Evolutionary conservation across 1,284 basidiomycete species (phyloP).

Genomic region (Heterobasidion occidentale): DNA sequence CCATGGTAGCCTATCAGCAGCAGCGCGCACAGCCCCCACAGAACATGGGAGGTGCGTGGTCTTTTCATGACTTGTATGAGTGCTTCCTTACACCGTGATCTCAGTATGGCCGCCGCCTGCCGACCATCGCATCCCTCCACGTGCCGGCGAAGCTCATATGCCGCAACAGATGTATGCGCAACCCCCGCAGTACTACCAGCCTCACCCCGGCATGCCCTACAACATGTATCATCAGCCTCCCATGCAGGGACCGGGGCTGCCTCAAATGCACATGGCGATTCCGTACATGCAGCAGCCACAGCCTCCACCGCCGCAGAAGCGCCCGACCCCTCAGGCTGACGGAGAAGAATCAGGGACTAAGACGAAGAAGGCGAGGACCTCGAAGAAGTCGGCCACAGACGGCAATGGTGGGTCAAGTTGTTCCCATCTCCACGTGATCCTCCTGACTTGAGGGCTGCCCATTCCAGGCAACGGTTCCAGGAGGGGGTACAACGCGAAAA

Average conservation of each 20-base stretch:
- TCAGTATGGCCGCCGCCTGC: slow-evolving; percentile 41
- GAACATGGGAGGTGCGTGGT: slow-evolving; percentile 5
- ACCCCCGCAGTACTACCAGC: slow-evolving; percentile 13
- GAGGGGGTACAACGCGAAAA: slow-evolving; percentile 59
- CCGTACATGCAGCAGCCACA: background rate
- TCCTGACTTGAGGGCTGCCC: slow-evolving; percentile 5
- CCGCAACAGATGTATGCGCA: slow-evolving; percentile 8
- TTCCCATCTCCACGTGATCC: slow-evolving; percentile 4
- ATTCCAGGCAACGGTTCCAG: slow-evolving; percentile 36
- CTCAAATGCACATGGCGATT: background rate
- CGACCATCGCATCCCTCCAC: slow-evolving; percentile 48
- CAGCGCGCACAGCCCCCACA: background rate
- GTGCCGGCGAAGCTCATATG: slow-evolving; percentile 23
- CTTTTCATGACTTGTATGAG: slow-evolving; percentile 4
- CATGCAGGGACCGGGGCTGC: background rate
- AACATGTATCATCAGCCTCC: background rate
- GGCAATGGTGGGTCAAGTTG: slow-evolving; percentile 6
- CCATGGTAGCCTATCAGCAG: slow-evolving; percentile 1
- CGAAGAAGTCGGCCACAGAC: slow-evolving; percentile 24
- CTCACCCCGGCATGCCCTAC: slow-evolving; percentile 7
- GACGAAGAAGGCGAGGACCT: slow-evolving; percentile 32
- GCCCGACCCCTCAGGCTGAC: slow-evolving; percentile 26
- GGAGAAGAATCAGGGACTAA: slow-evolving; percentile 26
- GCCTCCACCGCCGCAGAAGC: slow-evolving; percentile 21
- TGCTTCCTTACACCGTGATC: slow-evolving; percentile 2